Base-by-base conservation (phyloP, 2,329 filamentous ascomycete genomes). In the Ascochyta fabae region DNA sequence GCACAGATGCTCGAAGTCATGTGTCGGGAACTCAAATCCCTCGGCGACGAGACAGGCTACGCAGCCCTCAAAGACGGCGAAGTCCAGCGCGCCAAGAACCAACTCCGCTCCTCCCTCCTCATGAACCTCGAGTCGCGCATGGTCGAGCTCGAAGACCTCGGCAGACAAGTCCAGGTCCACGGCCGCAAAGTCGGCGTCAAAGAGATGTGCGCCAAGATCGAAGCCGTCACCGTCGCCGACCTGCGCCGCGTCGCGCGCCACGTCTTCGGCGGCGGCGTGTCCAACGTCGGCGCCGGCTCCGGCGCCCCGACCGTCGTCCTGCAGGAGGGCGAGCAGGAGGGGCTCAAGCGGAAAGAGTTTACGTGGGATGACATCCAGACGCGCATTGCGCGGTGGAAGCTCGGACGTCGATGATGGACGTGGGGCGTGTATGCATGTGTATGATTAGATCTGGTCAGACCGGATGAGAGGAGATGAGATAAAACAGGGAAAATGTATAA, bases 51-150 rank as follows among this genome's bases (percentile, higher is more conserved):
- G 50, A 85, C 82, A 0, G 92, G 93, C 26, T 92, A 88, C 73
- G 81, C 85, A 0, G 84, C 88, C 2, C 82, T 99, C 9, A 86
- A 88, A 64, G 78, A 86, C 2, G 83, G 81, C 33, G 95, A 99
- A 78, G 94, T 99, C 54, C 86, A 88, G 71, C 88, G 95, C 45
- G 95, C 95, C 16, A 99, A 99, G 85, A 99, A 99, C 76, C 95
- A 99, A 80, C 86, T 99, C 15, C 87, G 93, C 38, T 93, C 88
- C 13, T 90, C 87, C 53, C 82, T 99, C 36, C 84, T 99, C 45
- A 99, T 99, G 95, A 99, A 99, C 78, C 86, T 99, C 26, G 95
- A 99, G 80, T 92, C 88, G 65, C 85, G 95, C 57, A 97, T 99
- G 92, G 92, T 99, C 9, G 95, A 98, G 79, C 84, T 99, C 6